Conservation (phyloP, 108 stramenopile species). For the Pseudonitzschia pungens region DNA sequence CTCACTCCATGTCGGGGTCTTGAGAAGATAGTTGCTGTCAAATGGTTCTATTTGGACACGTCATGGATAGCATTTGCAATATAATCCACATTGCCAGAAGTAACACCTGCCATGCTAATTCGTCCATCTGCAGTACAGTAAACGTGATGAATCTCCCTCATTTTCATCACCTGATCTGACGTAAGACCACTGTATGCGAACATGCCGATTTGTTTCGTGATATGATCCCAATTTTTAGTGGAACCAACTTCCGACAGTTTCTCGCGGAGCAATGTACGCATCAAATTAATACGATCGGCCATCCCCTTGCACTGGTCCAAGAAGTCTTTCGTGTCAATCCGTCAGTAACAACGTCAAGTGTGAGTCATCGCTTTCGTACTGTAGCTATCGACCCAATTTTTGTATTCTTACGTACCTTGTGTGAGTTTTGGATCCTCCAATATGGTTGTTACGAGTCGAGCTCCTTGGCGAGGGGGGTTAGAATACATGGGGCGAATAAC, state of each 20-base stretch:
- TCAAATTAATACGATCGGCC: slow-evolving; percentile 94
- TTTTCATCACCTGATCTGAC: slow-evolving; percentile 86
- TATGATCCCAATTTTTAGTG: slow-evolving; percentile 91
- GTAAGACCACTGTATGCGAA: slow-evolving; percentile 97
- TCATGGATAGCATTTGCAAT: slow-evolving; percentile 93
- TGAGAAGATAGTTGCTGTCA: not conserved
- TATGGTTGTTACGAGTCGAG: slow-evolving; percentile 91
- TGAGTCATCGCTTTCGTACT: not conserved
- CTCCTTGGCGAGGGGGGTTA: slow-evolving; percentile 97
- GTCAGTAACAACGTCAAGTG: not conserved
- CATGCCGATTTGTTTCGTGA: slow-evolving; percentile 96
- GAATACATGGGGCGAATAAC: slow-evolving; percentile 98
- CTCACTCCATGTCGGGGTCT: not conserved
- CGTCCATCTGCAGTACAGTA: slow-evolving; percentile 98
- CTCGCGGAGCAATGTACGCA: slow-evolving; percentile 77
- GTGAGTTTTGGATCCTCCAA: slow-evolving; percentile 78
- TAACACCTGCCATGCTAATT: slow-evolving; percentile 99
- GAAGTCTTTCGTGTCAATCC: slow-evolving; percentile 56
- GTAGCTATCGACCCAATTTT: not conserved
- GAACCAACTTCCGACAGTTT: slow-evolving; percentile 83
- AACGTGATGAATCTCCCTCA: slow-evolving; percentile 91
- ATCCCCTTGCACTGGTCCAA: slow-evolving; percentile 92
- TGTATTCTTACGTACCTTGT: slow-evolving; percentile 12
- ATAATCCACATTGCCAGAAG: slow-evolving; percentile 92
- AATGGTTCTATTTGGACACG: slow-evolving; percentile 70